A percentile compares a stretch with the other conserved stretches of the same genome.
Conservation (phyloP, 2,329 filamentous ascomycete genomes). For the Pseudocercospora cruenta region DNA sequence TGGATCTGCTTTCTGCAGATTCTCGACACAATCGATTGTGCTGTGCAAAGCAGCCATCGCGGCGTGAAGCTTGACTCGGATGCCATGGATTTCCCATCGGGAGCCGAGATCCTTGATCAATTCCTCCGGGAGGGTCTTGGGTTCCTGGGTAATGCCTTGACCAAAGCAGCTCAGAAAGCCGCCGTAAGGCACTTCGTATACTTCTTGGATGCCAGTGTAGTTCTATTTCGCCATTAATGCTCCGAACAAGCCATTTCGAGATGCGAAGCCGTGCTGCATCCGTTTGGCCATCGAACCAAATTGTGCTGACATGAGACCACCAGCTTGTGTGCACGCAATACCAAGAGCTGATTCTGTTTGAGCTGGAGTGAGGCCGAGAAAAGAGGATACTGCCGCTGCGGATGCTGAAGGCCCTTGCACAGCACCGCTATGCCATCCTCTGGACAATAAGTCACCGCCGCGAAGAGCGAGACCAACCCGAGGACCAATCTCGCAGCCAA, state of each 20-base stretch:
- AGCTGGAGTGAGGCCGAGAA: slow-evolving; percentile 4
- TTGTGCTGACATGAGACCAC: slow-evolving; percentile 44
- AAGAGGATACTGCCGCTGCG: slow-evolving; percentile 14
- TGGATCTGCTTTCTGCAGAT: slow-evolving; percentile 39
- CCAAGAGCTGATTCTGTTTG: slow-evolving; percentile 18
- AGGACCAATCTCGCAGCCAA: slow-evolving; percentile 18
- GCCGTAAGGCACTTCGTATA: slow-evolving; percentile 48
- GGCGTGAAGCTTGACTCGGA: slow-evolving; percentile 46
- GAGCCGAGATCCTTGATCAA: slow-evolving; percentile 41
- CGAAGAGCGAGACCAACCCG: slow-evolving; percentile 17
- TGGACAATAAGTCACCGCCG: slow-evolving; percentile 12
- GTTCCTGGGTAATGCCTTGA: slow-evolving; percentile 35
- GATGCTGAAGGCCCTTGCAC: slow-evolving; percentile 13
- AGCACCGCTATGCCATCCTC: slow-evolving; percentile 19
- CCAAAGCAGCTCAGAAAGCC: slow-evolving; percentile 49
- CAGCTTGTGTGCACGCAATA: slow-evolving; percentile 16
- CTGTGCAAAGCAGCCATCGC: slow-evolving; percentile 44
- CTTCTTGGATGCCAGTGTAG: slow-evolving; percentile 49
- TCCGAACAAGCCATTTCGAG: slow-evolving; percentile 48
- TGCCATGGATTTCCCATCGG: slow-evolving; percentile 41
- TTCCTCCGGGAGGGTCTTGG: slow-evolving; percentile 35
- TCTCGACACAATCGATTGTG: slow-evolving; percentile 42
- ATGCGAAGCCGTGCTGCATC: slow-evolving; percentile 53
- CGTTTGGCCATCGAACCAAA: slow-evolving; percentile 51
- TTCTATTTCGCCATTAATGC: slow-evolving; percentile 44